Evolutionary conservation across 495 filamentous ascomycete genomes (phyloP).

Genomic region (Astrothelium subdiscretum): DNA sequence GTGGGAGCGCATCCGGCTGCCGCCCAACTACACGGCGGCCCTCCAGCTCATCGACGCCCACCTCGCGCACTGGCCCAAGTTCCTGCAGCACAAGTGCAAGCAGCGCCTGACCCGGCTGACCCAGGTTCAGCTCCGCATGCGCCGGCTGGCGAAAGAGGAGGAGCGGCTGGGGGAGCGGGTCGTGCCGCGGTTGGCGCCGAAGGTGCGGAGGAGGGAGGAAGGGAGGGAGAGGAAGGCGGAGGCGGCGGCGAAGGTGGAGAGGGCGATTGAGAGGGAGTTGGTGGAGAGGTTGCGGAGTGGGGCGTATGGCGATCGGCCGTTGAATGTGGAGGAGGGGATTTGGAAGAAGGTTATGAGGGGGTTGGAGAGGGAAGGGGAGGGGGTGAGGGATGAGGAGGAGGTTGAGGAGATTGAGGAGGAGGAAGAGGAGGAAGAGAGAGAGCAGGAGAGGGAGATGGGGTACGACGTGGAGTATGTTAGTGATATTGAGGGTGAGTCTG

Average conservation of each 20-base stretch:
- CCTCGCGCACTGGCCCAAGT: slow-evolving; percentile 93
- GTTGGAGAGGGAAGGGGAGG: slow-evolving; percentile 76
- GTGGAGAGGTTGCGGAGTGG: slow-evolving; percentile 84
- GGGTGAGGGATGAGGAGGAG: slow-evolving; percentile 71
- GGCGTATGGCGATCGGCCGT: slow-evolving; percentile 85
- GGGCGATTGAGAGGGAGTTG: slow-evolving; percentile 90
- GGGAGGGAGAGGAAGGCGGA: slow-evolving; percentile 89
- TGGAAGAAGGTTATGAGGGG: slow-evolving; percentile 97
- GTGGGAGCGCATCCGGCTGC: slow-evolving; percentile 90
- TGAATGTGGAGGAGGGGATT: slow-evolving; percentile 86
- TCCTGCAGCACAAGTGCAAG: slow-evolving; percentile 93
- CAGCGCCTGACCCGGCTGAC: slow-evolving; percentile 89
- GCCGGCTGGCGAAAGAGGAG: slow-evolving; percentile 73
- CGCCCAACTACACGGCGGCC: slow-evolving; percentile 79
- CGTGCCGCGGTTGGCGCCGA: slow-evolving; percentile 84
- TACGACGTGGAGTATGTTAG: slow-evolving; percentile 77
- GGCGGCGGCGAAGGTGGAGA: slow-evolving; percentile 88
- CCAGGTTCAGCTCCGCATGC: slow-evolving; percentile 82
- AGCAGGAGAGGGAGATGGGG: slow-evolving; percentile 50
- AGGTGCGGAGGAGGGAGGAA: slow-evolving; percentile 77
- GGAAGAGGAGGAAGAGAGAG: slow-evolving; percentile 54
- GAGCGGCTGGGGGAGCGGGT: slow-evolving; percentile 81
- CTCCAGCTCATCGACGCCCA: slow-evolving; percentile 78
- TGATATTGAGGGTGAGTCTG: slow-evolving; percentile 46
- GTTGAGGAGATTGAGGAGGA: slow-evolving; percentile 80